phyloP scores from a whole-genome alignment of 352 stramenopile species.

The Nothophytophthora sp. region DNA sequence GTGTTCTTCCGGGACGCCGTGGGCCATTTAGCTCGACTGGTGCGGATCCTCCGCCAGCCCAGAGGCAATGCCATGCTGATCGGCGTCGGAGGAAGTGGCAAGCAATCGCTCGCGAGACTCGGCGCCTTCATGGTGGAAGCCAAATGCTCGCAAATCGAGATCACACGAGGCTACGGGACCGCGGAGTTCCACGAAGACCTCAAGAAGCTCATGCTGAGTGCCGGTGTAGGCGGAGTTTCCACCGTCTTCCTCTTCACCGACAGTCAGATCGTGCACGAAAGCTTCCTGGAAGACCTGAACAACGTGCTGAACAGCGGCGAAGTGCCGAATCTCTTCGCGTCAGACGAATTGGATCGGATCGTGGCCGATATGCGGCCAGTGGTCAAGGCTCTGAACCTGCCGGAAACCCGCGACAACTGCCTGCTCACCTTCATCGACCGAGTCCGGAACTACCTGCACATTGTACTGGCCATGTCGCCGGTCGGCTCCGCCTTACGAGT shows the following conservation, averaged over 20 bases:
- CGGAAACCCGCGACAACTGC: no score
- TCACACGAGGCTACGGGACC: conserved; percentile 93
- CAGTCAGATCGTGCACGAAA: conserved; percentile 94
- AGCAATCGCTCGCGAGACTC: conserved; percentile 89
- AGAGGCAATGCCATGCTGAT: conserved; percentile 92
- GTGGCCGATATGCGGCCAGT: conserved; percentile 87
- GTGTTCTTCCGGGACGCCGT: conserved; percentile 92
- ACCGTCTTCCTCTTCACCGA: conserved; percentile 95
- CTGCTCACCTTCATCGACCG: no score
- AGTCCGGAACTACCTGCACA: no score
- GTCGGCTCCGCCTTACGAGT: no score
- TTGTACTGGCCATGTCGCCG: no score
- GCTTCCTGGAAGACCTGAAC: conserved; percentile 93
- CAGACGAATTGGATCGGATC: conserved; percentile 93
- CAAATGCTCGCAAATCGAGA: conserved; percentile 93
- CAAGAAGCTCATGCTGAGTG: conserved; percentile 87
- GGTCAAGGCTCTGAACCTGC: conserved; percentile 77
- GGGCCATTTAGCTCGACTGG: conserved; percentile 91
- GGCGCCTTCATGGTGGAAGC: conserved; percentile 90
- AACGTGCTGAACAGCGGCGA: conserved; percentile 93
- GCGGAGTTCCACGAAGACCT: conserved; percentile 94
- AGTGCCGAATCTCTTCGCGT: conserved; percentile 92
- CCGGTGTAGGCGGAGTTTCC: conserved; percentile 80
- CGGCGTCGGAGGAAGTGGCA: conserved; percentile 89
- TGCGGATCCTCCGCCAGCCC: conserved; percentile 87